phyloP scores from a whole-genome alignment of 2,329 filamentous ascomycete genomes.

The Aureobasidium vineae region DNA sequence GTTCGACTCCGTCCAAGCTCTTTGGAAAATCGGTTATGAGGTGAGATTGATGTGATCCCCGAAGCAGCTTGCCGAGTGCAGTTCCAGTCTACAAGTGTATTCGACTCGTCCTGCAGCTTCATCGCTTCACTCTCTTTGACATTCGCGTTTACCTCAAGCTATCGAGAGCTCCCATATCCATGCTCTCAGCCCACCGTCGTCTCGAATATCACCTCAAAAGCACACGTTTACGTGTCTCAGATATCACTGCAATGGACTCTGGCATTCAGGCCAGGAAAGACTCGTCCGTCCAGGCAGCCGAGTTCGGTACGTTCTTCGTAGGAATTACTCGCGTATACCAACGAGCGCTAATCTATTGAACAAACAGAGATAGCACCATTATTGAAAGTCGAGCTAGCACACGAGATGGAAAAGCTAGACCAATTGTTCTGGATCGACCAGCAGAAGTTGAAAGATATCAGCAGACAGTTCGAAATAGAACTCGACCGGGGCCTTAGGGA shows the following conservation, averaged over 20 bases:
- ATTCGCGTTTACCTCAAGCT: neutral
- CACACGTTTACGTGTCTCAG: neutral
- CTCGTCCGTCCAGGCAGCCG: neutral
- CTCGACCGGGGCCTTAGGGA: conserved; percentile 78
- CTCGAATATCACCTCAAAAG: neutral
- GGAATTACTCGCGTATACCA: neutral
- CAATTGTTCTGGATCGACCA: conserved; percentile 72
- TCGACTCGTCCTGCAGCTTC: neutral
- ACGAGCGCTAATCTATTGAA: neutral
- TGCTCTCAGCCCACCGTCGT: no score
- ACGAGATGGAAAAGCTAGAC: conserved; percentile 77
- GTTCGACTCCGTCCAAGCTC: neutral
- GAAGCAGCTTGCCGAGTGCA: neutral
- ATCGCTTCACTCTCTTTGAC: neutral
- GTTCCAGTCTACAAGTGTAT: neutral
- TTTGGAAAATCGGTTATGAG: neutral
- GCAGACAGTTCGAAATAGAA: conserved; percentile 79
- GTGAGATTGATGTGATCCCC: conserved; percentile 9
- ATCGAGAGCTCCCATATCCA: neutral
- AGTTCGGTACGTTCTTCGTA: neutral
- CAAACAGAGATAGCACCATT: neutral
- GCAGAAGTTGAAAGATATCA: conserved; percentile 79
- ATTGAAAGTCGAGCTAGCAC: conserved; percentile 53
- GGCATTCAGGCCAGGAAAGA: neutral
- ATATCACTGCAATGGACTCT: neutral